Evolutionary conservation across 176 grass and related monocot species (phyloP).

Genomic region (Oryza nivara): DNA sequence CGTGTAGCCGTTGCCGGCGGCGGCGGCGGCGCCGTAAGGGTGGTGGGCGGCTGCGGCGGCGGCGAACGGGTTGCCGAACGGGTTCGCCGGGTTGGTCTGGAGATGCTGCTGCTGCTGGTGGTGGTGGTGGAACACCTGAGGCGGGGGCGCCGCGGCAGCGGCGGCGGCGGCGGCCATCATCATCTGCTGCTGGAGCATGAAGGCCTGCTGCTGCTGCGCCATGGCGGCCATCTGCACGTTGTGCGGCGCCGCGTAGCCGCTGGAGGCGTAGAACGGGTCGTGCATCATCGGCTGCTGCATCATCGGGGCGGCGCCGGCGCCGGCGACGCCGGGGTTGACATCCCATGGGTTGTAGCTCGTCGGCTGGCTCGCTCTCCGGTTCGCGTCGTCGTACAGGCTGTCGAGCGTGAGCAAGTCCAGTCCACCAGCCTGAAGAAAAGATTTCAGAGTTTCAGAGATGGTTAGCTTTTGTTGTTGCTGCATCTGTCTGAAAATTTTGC

Average conservation of each 20-base stretch:
- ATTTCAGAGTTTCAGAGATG: not conserved
- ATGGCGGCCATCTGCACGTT: conserved; percentile 79
- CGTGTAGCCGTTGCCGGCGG: conserved; percentile 57
- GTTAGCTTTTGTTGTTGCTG: no score
- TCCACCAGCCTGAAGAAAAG: conserved; percentile 71
- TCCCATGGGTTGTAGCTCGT: conserved; percentile 98
- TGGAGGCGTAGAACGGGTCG: conserved; percentile 83
- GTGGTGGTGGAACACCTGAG: conserved; percentile 41
- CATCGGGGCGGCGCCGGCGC: not conserved
- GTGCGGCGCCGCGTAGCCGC: conserved; percentile 61
- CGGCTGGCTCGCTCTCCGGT: conserved; percentile 78
- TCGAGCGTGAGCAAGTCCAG: conserved; percentile 87
- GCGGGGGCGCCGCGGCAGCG: not conserved
- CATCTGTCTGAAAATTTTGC: not conserved
- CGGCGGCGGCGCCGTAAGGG: conserved; percentile 57
- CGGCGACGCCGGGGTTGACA: conserved; percentile 21
- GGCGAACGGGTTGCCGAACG: conserved; percentile 73
- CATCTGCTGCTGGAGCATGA: conserved; percentile 92
- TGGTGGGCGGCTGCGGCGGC: conserved; percentile 22
- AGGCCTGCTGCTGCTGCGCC: conserved; percentile 93
- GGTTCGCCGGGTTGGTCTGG: conserved; percentile 47
- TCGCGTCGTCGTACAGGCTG: conserved; percentile 84
- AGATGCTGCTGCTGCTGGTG: not conserved
- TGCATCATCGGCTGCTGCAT: conserved; percentile 59
- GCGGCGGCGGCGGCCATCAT: conserved; percentile 47